Evolutionary conservation across 2,329 filamentous ascomycete species (phyloP).

Genomic region (Diaporthe sp.): DNA sequence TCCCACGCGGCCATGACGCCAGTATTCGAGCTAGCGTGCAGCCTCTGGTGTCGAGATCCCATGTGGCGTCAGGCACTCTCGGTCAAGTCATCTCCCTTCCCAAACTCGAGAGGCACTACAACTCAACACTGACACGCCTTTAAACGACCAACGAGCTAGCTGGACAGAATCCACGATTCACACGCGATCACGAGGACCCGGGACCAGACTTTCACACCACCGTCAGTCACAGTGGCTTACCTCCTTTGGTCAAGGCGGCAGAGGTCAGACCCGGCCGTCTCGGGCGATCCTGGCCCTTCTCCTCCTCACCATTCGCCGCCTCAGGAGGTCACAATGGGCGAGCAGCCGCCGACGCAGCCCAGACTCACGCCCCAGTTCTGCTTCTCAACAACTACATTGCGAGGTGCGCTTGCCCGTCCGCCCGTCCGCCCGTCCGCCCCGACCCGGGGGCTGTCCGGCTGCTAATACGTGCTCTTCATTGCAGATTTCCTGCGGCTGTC

Average conservation of each 20-base stretch:
- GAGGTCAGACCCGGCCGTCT: slow-evolving; percentile 52
- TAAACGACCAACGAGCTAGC: background rate
- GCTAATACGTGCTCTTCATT: slow-evolving; percentile 31
- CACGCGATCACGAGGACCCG: slow-evolving; percentile 42
- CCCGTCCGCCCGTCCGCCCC: background rate
- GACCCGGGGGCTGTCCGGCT: background rate
- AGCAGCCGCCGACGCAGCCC: slow-evolving; percentile 57
- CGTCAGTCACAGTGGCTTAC: slow-evolving; percentile 55
- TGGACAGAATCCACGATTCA: background rate
- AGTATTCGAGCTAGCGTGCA: background rate
- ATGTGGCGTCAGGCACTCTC: background rate
- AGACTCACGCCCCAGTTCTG: slow-evolving; percentile 79
- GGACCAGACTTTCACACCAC: slow-evolving; percentile 29
- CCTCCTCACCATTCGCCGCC: background rate
- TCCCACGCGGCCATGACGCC: background rate
- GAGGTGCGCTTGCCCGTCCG: slow-evolving; percentile 62
- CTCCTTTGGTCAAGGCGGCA: slow-evolving; percentile 58
- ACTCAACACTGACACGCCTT: background rate
- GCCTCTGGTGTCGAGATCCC: background rate
- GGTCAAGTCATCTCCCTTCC: background rate
- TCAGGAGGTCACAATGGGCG: slow-evolving; percentile 54
- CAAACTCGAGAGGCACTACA: background rate
- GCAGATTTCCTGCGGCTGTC: slow-evolving; percentile 92
- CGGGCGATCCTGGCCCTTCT: slow-evolving; percentile 38
- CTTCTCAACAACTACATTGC: slow-evolving; percentile 75